These are phyloP conservation scores for Parietaria judaica DNA, from an alignment of 306 rosid genomes.

Conservation along the genomic window DNA sequence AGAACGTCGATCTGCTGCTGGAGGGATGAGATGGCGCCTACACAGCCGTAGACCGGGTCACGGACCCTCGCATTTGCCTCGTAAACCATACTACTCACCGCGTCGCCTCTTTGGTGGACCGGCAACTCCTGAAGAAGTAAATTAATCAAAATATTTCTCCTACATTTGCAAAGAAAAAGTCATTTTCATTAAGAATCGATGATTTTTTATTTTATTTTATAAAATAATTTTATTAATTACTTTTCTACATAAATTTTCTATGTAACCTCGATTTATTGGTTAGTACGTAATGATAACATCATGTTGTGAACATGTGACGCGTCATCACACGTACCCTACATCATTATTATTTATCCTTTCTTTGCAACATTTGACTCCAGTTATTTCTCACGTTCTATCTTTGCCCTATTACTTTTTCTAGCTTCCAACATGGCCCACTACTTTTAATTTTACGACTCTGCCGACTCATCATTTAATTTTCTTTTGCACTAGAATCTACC, in stretches of 20 bases:
- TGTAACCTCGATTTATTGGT: background rate
- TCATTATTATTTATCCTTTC: background rate
- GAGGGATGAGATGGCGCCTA: slow-evolving; percentile 71
- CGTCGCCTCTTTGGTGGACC: slow-evolving; percentile 66
- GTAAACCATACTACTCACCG: slow-evolving; percentile 84
- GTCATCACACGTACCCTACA: background rate
- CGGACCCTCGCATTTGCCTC: slow-evolving; percentile 85
- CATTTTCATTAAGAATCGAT: too few relatives aligned
- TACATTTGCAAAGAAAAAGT: too few relatives aligned
- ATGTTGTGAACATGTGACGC: background rate
- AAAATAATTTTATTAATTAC: too few relatives aligned
- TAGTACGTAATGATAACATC: background rate
- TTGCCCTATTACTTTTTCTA: too few relatives aligned
- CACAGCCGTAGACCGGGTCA: slow-evolving; percentile 87
- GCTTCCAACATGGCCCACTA: too few relatives aligned
- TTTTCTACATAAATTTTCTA: too few relatives aligned
- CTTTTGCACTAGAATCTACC: too few relatives aligned
- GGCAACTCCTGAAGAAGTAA: slow-evolving; percentile 52
- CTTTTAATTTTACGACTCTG: background rate
- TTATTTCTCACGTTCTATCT: background rate
- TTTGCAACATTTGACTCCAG: slow-evolving; percentile 3
- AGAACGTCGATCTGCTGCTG: slow-evolving; percentile 68
- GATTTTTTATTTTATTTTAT: too few relatives aligned
- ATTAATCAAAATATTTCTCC: too few relatives aligned
- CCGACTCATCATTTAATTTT: background rate